Conservation (phyloP, 2,329 filamentous ascomycete species). For the Podosphaera leucotricha region DNA sequence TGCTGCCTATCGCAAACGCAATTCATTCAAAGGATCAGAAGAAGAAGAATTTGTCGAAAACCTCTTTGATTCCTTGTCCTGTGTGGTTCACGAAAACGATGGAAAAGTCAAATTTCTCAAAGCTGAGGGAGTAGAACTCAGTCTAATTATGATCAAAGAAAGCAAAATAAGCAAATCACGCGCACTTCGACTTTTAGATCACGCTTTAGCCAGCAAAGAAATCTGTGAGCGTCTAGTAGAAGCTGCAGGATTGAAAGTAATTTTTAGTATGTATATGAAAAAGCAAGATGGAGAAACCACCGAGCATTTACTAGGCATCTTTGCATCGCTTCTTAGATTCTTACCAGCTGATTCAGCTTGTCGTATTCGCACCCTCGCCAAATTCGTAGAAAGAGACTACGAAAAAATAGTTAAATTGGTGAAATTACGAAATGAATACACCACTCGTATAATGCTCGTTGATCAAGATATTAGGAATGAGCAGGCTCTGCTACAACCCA, state of each 20-base stretch:
- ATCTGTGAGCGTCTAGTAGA: slow-evolving; percentile 62
- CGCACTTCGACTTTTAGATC: slow-evolving; percentile 62
- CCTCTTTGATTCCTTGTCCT: slow-evolving; percentile 67
- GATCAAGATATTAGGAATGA: slow-evolving; percentile 38
- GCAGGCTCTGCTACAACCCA: slow-evolving; percentile 26
- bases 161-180: slow-evolving; percentile 62
- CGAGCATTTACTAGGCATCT: slow-evolving; percentile 68
- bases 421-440: slow-evolving; percentile 47
- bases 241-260: slow-evolving; percentile 57
- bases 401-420: slow-evolving; percentile 59
- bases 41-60: slow-evolving; percentile 95
- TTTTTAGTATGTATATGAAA: slow-evolving; percentile 79
- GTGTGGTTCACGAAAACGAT: slow-evolving; percentile 46
- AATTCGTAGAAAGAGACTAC: slow-evolving; percentile 89
- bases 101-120: slow-evolving; percentile 69
- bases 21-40: slow-evolving; percentile 63
- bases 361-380: slow-evolving; percentile 67
- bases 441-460: slow-evolving; percentile 33
- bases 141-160: slow-evolving; percentile 75
- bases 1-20: slow-evolving; percentile 61
- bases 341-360: slow-evolving; percentile 55
- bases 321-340: slow-evolving; percentile 57
- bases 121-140: slow-evolving; percentile 78
- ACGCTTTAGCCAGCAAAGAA: slow-evolving; percentile 41
- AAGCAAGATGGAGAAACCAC: slow-evolving; percentile 41